Evolutionary conservation across 768 basidiomycete genomes (phyloP).

Genomic region (Clavaria fumosa): DNA sequence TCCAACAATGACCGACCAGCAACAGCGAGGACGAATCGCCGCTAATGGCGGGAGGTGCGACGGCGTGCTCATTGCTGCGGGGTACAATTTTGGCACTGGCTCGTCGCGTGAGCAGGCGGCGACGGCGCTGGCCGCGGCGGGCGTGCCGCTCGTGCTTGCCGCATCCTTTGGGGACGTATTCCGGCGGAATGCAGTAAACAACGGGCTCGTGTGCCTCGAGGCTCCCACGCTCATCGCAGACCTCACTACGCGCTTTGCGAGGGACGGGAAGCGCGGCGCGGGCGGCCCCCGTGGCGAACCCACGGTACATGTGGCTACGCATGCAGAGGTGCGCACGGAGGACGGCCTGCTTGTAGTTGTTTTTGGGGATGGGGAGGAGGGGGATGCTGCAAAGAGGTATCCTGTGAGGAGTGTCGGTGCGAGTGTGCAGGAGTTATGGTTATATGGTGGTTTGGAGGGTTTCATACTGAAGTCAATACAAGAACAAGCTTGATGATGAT

Average conservation of each 20-base stretch:
- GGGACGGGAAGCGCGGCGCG: slow-evolving; percentile 56
- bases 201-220: slow-evolving; percentile 90
- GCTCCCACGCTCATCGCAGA: slow-evolving; percentile 80
- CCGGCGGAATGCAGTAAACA: slow-evolving; percentile 98
- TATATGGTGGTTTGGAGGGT: slow-evolving; percentile 87
- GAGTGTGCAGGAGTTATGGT: slow-evolving; percentile 96
- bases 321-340: slow-evolving; percentile 49
- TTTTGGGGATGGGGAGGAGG: slow-evolving; percentile 22
- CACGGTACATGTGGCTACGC: slow-evolving; percentile 63
- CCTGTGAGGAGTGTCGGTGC: slow-evolving; percentile 64
- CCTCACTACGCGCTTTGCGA: slow-evolving; percentile 60
- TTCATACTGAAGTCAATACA: slow-evolving; percentile 70
- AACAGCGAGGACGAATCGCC: slow-evolving; percentile 14
- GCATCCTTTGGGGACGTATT: slow-evolving; percentile 99
- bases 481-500: slow-evolving; percentile 12
- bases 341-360: slow-evolving; percentile 52
- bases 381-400: slow-evolving; percentile 30
- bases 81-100: slow-evolving; percentile 98
- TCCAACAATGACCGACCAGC: no score
- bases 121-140: slow-evolving; percentile 89
- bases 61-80: slow-evolving; percentile 75
- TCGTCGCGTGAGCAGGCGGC: slow-evolving; percentile 98
- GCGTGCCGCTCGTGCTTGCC: slow-evolving; percentile 86
- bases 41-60: slow-evolving; percentile 21
- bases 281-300: slow-evolving; percentile 74